A percentile compares a stretch with the other conserved stretches of the same genome.
Evolutionary conservation across 129 eudicot genomes (phyloP).

Genomic region (Saposhnikovia divaricata): DNA sequence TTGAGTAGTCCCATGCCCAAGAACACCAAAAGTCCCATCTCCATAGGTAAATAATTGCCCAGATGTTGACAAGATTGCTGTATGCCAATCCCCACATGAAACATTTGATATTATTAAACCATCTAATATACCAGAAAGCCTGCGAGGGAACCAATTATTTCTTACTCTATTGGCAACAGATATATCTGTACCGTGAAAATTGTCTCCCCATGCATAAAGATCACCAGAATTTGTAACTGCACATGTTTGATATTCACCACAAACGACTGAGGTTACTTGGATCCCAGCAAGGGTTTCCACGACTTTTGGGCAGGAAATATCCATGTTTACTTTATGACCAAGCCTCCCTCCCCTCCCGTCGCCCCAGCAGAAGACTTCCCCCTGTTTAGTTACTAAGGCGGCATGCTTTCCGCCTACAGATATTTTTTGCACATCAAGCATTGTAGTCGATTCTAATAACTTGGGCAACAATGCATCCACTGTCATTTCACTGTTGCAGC

Average conservation of each 20-base stretch:
- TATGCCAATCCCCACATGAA: constrained; percentile 67
- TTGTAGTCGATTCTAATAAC: constrained; percentile 40
- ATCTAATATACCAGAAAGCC: constrained; percentile 38
- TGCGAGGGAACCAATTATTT: constrained; percentile 41
- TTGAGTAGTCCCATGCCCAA: constrained; percentile 53
- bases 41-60: constrained; percentile 55
- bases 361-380: constrained; percentile 65
- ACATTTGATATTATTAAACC: constrained; percentile 31
- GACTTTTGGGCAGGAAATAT: constrained; percentile 32
- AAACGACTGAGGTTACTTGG: constrained; percentile 33
- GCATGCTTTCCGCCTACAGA: constrained; percentile 38
- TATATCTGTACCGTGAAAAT: constrained; percentile 17
- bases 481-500: constrained; percentile 5
- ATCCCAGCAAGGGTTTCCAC: constrained; percentile 36
- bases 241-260: constrained; percentile 62
- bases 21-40: constrained; percentile 70
- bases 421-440: constrained; percentile 42
- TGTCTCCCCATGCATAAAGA: constrained; percentile 56
- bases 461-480: constrained; percentile 41
- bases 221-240: constrained; percentile 47
- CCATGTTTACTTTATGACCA: constrained; percentile 31
- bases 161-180: constrained; percentile 9
- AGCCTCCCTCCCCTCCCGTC: constrained; percentile 47
- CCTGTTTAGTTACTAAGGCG: constrained; percentile 45
- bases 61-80: constrained; percentile 35